Base-by-base conservation (phyloP, 495 filamentous ascomycete species). In the Aspergillus cristatus region DNA sequence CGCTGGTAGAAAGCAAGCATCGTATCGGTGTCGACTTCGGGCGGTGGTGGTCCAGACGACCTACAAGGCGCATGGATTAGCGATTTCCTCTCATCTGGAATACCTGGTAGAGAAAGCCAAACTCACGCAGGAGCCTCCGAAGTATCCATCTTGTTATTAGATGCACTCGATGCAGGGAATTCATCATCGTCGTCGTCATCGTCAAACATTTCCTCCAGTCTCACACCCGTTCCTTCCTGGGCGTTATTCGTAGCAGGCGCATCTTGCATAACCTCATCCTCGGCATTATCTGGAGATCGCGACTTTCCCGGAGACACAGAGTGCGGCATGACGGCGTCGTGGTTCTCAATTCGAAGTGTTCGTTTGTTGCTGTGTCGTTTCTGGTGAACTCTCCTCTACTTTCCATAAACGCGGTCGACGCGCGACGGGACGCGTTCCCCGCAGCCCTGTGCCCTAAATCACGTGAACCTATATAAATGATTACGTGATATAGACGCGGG, bases 1-100 rank as follows among this genome's bases (percentile, higher is more conserved):
- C 91, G 86, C 54, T 93, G 85, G 52, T 99, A 99, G 62, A 95
- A 99, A 18, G 77, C 79, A 40, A 83, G 74, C 78, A 97, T 82
- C 11, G 89, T 68, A 48, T 88, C 85, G 6, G 83, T 76, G 46
- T 94, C 84, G 1, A 82, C 81, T 34, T 61, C 55, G 1, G 56
- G 43, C n/a, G 55, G 51, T 40, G 47, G 48, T 32, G 55, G 48
- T 5, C 48, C 51, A 14, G 52, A 48, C 8, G 20, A 24, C 8
- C 20, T 24, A 24, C n/a, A n/a, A n/a, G n/a, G n/a, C n/a, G n/a
- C n/a, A n/a, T n/a, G n/a, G n/a, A n/a, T n/a, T n/a, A n/a, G n/a
- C n/a, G n/a, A n/a, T n/a, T n/a, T n/a, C n/a, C n/a, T n/a, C n/a
- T n/a, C n/a, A n/a, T n/a, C n/a, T n/a, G n/a, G n/a, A n/a, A n/a